Conservation (phyloP, 345 rosid genomes). For the thale cress (Arabidopsis thaliana) region TAIR10.1 NC_003070.9:19940001-19940500, state of each 20-base stretch:
- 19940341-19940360: constrained; percentile 96
- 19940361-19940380: constrained; percentile 98
- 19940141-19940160: constrained; percentile 74
- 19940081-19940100: constrained; percentile 74
- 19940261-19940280: constrained; percentile 57
- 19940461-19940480: constrained; percentile 93
- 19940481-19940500: constrained; percentile 96
- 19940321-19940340: not conserved
- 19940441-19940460: constrained; percentile 96
- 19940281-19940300: not conserved
- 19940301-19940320: not conserved
- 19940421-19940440: constrained; percentile 78
- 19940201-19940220: constrained; percentile 75
- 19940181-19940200: constrained; percentile 65
- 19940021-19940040: constrained; percentile 50
- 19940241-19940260: constrained; percentile 72
- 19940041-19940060: constrained; percentile 58
- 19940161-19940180: constrained; percentile 68
- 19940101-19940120: constrained; percentile 74
- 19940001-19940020: not conserved
- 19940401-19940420: constrained; percentile 91
- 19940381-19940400: constrained; percentile 95
- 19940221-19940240: constrained; percentile 73
- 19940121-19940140: constrained; percentile 69
- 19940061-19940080: constrained; percentile 65